Conservation (phyloP, 306 rosid species). For the Ziziphus jujuba region DNA sequence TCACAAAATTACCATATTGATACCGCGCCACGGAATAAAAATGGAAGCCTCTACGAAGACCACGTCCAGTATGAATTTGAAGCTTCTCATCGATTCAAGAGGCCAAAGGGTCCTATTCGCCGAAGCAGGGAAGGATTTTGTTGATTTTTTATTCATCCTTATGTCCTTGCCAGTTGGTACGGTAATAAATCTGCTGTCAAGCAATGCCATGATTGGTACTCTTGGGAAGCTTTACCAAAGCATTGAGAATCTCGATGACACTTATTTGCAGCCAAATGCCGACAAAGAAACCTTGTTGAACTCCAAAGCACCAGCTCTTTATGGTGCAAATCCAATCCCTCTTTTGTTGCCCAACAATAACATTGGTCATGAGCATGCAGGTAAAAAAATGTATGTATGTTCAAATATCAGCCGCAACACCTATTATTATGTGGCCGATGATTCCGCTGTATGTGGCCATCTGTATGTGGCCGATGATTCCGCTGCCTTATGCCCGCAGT, state of each 20-base stretch:
- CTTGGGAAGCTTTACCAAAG: slow-evolving; percentile 22
- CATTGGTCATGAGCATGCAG: no score
- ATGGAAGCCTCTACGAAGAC: neutral
- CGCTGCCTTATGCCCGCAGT: rapidly evolving
- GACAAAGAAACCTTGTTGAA: neutral
- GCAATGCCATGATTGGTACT: slow-evolving; percentile 6
- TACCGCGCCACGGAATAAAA: neutral
- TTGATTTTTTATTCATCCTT: no score
- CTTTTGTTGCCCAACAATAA: neutral
- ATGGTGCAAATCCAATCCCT: no score
- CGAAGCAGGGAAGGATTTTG: no score
- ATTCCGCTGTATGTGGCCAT: no score
- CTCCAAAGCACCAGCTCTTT: neutral
- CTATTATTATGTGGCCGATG: no score
- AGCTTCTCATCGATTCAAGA: no score
- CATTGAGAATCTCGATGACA: slow-evolving; percentile 1
- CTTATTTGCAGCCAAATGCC: neutral
- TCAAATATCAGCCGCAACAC: no score
- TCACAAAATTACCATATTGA: no score
- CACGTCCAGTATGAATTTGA: neutral
- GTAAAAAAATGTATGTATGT: neutral
- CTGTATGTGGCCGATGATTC: neutral
- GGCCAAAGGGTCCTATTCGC: no score
- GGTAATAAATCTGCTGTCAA: no score
- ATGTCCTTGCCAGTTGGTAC: no score